Percentiles rank a stretch among this genome's conserved stretches.
phyloP scores from a whole-genome alignment of 139 green algal genomes.

The Chlamydomonas sp. region DNA sequence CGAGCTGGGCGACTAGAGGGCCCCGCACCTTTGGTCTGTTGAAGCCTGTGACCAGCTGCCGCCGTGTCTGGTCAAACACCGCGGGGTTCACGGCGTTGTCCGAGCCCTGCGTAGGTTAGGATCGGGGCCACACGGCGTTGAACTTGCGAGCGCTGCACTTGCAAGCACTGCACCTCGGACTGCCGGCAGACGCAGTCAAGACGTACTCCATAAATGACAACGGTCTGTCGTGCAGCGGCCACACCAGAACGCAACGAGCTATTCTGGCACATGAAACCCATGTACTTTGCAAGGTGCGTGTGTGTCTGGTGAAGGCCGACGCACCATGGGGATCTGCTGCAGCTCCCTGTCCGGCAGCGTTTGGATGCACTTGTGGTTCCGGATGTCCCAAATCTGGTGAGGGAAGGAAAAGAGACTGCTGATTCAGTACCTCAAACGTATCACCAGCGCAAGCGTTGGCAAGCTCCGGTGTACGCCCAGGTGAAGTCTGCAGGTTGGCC shows the following conservation, averaged over 20 bases:
- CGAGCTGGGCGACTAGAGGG: too few species aligned
- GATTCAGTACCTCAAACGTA: too few species aligned
- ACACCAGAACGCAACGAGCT: neutral
- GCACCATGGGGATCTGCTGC: constrained; percentile 6
- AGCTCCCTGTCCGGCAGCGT: constrained; percentile 67
- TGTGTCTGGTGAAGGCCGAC: neutral
- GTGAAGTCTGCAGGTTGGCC: too few species aligned
- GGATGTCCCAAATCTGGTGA: constrained; percentile 79
- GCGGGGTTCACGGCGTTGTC: constrained; percentile 14
- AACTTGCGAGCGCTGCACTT: too few species aligned
- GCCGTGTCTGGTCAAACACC: constrained; percentile 14
- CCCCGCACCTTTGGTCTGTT: constrained; percentile 38
- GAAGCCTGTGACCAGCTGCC: constrained; percentile 54
- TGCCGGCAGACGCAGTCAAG: too few species aligned
- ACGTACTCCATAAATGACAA: too few species aligned
- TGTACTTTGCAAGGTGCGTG: neutral
- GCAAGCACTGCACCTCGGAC: too few species aligned
- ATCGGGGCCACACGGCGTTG: too few species aligned
- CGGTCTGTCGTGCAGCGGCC: too few species aligned
- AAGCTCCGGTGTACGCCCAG: too few species aligned
- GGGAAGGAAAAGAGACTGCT: neutral
- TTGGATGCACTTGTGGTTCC: constrained; percentile 80
- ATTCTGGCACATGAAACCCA: too few species aligned
- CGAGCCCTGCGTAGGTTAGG: neutral
- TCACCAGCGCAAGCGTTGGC: too few species aligned